Evolutionary conservation across 2,329 filamentous ascomycete species (phyloP).

Genomic region (Pseudocercospora eumusae): DNA sequence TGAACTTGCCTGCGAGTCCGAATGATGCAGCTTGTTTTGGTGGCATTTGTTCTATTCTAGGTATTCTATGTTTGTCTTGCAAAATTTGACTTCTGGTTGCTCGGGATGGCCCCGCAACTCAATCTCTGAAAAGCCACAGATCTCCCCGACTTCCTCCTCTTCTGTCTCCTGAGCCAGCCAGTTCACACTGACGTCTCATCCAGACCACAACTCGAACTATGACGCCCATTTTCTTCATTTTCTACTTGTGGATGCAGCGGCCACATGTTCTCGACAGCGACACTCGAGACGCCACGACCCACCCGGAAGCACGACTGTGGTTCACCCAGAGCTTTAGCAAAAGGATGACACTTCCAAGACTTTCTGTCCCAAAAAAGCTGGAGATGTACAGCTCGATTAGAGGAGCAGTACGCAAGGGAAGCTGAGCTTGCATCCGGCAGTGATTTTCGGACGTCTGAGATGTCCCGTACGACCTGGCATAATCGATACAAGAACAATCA

Average conservation of each 20-base stretch:
- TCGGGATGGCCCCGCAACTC: not conserved
- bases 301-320: slow-evolving; percentile 6
- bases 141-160: slow-evolving; percentile 1
- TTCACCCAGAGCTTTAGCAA: not conserved
- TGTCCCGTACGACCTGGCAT: not conserved
- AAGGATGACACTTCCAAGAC: not conserved
- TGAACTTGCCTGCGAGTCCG: not conserved
- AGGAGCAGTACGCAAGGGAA: not conserved
- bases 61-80: not conserved
- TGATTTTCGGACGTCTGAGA: not conserved
- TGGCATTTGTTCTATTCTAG: no score
- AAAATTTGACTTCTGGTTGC: slow-evolving; percentile 2
- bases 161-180: slow-evolving; percentile 6
- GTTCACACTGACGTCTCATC: slow-evolving; percentile 1
- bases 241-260: not conserved
- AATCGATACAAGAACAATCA: no score
- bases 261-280: not conserved
- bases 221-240: not conserved
- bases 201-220: not conserved
- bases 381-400: not conserved
- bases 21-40: not conserved
- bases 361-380: not conserved
- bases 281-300: not conserved
- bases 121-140: not conserved
- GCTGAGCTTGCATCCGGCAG: not conserved